Percentiles rank a stretch among this genome's conserved stretches.
Conservation (phyloP, 163 green algal species). For the Trebouxia gelatinosa region DNA sequence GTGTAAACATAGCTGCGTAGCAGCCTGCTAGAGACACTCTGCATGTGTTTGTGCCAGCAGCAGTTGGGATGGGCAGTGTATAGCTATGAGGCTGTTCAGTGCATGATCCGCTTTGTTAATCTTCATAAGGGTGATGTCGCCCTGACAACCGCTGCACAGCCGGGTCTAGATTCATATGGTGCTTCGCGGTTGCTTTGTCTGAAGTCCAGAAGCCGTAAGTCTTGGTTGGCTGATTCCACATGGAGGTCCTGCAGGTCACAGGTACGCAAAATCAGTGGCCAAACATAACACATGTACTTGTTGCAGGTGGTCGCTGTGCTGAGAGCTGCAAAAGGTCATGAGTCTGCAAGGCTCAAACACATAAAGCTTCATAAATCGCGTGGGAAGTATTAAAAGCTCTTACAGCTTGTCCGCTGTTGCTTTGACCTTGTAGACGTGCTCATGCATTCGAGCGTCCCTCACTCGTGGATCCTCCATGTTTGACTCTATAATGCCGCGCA, state of each 20-base stretch:
- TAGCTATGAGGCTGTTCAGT: no score
- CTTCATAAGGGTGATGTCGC: slow-evolving; percentile 12
- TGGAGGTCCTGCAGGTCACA: slow-evolving; percentile 46
- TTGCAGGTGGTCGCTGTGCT: no score
- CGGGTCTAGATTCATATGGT: slow-evolving; percentile 30
- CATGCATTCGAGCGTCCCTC: slow-evolving; percentile 38
- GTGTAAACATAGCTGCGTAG: no score
- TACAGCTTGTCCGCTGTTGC: slow-evolving; percentile 37
- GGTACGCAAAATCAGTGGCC: no score
- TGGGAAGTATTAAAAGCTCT: slow-evolving; percentile 1
- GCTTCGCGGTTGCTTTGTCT: slow-evolving; percentile 47
- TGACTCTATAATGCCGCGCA: slow-evolving; percentile 40
- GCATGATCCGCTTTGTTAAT: no score
- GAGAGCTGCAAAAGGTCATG: not conserved
- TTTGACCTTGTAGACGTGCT: slow-evolving; percentile 36
- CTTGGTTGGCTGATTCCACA: slow-evolving; percentile 56
- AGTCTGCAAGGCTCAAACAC: not conserved
- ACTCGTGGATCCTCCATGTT: slow-evolving; percentile 56
- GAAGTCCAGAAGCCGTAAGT: slow-evolving; percentile 59
- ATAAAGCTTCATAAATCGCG: not conserved
- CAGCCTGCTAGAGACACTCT: no score
- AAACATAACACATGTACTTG: no score
- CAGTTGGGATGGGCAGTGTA: no score
- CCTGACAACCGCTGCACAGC: slow-evolving; percentile 28
- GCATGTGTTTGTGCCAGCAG: no score